Conservation (phyloP, 495 filamentous ascomycete species). For the Talaromyces proteolyticus region DNA sequence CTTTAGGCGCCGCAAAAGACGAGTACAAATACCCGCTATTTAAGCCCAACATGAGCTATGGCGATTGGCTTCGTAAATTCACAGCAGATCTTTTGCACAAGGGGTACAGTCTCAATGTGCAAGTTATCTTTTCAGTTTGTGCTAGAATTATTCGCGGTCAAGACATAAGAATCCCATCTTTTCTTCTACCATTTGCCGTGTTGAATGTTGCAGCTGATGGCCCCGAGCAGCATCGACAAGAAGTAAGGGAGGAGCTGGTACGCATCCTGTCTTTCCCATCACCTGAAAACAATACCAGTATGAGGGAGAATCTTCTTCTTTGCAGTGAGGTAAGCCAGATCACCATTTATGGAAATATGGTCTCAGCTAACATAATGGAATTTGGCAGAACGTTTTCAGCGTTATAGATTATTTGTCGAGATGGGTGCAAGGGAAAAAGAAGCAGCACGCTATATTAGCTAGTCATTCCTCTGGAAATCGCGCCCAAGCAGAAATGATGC, state of each 20-base stretch:
- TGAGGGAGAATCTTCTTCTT: constrained; percentile 65
- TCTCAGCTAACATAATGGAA: not conserved
- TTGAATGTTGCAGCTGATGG: constrained; percentile 73
- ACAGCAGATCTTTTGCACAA: constrained; percentile 77
- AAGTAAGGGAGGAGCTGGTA: constrained; percentile 65
- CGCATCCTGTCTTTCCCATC: constrained; percentile 60
- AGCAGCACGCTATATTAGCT: constrained; percentile 34
- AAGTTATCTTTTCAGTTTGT: constrained; percentile 71
- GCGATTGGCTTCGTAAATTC: constrained; percentile 72
- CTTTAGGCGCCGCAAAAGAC: constrained; percentile 43
- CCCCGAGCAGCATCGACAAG: constrained; percentile 54
- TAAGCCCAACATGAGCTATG: constrained; percentile 53
- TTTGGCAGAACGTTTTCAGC: constrained; percentile 71
- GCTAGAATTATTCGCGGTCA: constrained; percentile 74
- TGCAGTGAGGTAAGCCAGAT: constrained; percentile 69
- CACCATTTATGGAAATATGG: constrained; percentile 1
- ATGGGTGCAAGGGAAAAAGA: constrained; percentile 83
- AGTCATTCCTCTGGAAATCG: constrained; percentile 27
- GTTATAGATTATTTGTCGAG: constrained; percentile 85
- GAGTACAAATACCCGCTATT: constrained; percentile 74
- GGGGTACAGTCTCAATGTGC: constrained; percentile 56
- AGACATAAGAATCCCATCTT: constrained; percentile 76
- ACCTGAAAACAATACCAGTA: constrained; percentile 40
- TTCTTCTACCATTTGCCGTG: constrained; percentile 78
- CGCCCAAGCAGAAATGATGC: constrained; percentile 28